Evolutionary conservation across 108 stramenopile species (phyloP), one percentile per base, ranked within the genome.

Genomic region (Asterionellopsis glacialis): DNA sequence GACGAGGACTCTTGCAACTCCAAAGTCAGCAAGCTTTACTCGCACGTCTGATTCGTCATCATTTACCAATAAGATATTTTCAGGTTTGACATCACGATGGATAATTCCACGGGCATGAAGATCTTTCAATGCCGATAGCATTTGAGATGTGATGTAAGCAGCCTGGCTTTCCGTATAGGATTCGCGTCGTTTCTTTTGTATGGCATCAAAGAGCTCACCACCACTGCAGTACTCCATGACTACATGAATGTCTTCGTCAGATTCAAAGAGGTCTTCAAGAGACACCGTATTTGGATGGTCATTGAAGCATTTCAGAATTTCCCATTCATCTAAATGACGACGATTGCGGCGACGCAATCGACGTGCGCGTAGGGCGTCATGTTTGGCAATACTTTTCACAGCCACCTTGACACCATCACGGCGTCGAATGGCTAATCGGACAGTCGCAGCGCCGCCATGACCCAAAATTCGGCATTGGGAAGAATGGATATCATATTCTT

Each of bases 21-120:
- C 95, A 85, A 96, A 96, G 61, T 96, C 95, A 26, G 80, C 81
- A 21, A 95, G 60, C 43, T 88, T 91, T 10, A 93, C 80, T 19
- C 71, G 65, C 13, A 84, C 62, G 11, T 74, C 72, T 38, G 58
- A 61, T n/a, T 76, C 77, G 24, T 81, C 77, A 21, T 54, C 54
- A 23, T 58, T 54, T 1, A 67, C 56, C 16, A 90, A 59, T 26
- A 93, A 47, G 45, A 88, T 87, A 52, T 96, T 96, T 52, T 96
- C 95, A 2, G 91, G 91, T 55, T 96, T 96, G 39, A 94, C 67
- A 74, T 94, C 92, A 0, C 91, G 69, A 55, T 94, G 91, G 1
- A 90, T 87, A 57, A 88, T 77, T 39, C 76, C 76, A 11, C 52
- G 70, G 4, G 25, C 61, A 61, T 91, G 90, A 41, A 94, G 61